phyloP scores from a whole-genome alignment of 2,329 filamentous ascomycete genomes.

The Cladobotryum protrusum region DNA sequence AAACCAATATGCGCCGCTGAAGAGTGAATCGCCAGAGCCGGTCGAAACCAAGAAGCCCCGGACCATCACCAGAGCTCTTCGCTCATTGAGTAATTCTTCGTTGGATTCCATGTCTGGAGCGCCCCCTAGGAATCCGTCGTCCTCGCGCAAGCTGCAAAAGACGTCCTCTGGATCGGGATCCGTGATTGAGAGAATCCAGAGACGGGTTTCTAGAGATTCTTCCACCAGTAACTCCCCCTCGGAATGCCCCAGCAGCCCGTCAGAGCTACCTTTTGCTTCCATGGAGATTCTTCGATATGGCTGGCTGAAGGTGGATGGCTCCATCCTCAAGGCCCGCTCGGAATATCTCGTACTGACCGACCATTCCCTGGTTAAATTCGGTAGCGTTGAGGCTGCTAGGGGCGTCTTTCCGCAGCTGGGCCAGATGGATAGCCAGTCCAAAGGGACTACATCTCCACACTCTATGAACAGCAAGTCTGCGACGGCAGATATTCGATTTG shows the following conservation, averaged over 20 bases:
- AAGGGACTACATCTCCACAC: slow-evolving; percentile 19
- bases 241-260: slow-evolving; percentile 22
- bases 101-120: slow-evolving; percentile 32
- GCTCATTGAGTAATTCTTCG: slow-evolving; percentile 35
- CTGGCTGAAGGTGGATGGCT: slow-evolving; percentile 43
- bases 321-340: slow-evolving; percentile 42
- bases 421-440: slow-evolving; percentile 18
- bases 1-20: slow-evolving; percentile 16
- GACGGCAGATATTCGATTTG: slow-evolving; percentile 34
- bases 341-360: slow-evolving; percentile 49
- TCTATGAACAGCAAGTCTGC: slow-evolving; percentile 23
- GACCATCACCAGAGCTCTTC: slow-evolving; percentile 31
- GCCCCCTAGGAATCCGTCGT: slow-evolving; percentile 26
- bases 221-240: slow-evolving; percentile 24
- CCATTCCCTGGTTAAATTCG: slow-evolving; percentile 45
- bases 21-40: slow-evolving; percentile 17
- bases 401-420: slow-evolving; percentile 41
- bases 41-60: slow-evolving; percentile 29
- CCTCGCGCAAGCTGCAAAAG: slow-evolving; percentile 32
- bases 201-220: slow-evolving; percentile 34
- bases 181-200: slow-evolving; percentile 37
- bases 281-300: slow-evolving; percentile 41
- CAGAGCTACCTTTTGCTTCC: slow-evolving; percentile 27
- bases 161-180: slow-evolving; percentile 32
- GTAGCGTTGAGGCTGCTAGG: slow-evolving; percentile 40